Conservation (phyloP, 148 eudicot species). For the Euryodendron excelsum region DNA sequence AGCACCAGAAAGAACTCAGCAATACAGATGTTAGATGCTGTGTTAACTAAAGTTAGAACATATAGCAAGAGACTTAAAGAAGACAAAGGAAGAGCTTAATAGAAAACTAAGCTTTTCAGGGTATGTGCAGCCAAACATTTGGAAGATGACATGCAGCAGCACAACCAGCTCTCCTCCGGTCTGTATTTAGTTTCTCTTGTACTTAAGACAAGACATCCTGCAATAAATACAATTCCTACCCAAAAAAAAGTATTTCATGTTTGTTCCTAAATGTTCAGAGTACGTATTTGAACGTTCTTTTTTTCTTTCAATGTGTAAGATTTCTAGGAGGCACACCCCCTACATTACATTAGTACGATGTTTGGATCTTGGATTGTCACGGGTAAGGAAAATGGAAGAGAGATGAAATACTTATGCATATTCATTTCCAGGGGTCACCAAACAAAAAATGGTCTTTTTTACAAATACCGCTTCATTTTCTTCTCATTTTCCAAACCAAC, state of each 20-base stretch:
- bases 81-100: conserved; percentile 11
- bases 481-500: too few species aligned
- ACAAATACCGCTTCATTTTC: too few species aligned
- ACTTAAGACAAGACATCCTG: conserved; percentile 73
- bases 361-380: too few species aligned
- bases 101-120: conserved; percentile 69
- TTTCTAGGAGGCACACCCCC: too few species aligned
- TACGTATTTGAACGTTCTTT: too few species aligned
- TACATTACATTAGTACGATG: too few species aligned
- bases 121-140: conserved; percentile 76
- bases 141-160: conserved; percentile 73
- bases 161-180: conserved; percentile 67
- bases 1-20: background rate
- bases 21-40: background rate
- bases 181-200: conserved; percentile 57
- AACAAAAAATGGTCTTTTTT: too few species aligned
- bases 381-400: too few species aligned
- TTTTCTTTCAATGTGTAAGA: too few species aligned
- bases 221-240: conserved; percentile 71
- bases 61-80: background rate
- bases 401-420: too few species aligned
- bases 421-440: too few species aligned
- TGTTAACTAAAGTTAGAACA: background rate
- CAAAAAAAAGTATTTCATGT: background rate
- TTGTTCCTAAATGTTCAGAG: background rate